Evolutionary conservation across 2,329 filamentous ascomycete species (phyloP).

Genomic region (Pseudogymnoascus sp.): DNA sequence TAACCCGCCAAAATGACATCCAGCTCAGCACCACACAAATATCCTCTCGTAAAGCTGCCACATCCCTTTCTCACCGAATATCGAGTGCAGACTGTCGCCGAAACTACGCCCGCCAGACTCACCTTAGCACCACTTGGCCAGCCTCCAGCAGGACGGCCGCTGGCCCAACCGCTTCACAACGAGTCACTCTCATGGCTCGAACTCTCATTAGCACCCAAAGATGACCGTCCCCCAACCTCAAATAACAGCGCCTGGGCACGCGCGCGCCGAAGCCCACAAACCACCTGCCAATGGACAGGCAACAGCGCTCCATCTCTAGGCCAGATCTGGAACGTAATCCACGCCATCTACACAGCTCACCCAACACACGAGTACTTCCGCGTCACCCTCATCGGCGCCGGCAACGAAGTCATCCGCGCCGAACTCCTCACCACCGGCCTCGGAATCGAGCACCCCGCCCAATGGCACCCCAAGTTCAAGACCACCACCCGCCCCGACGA

Average conservation of each 20-base stretch:
- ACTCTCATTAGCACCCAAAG: constrained; percentile 19
- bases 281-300: constrained; percentile 29
- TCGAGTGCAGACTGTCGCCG: constrained; percentile 14
- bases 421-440: constrained; percentile 28
- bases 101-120: constrained; percentile 13
- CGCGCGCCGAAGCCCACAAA: constrained; percentile 26
- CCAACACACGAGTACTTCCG: constrained; percentile 31
- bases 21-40: constrained; percentile 12
- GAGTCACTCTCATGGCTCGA: constrained; percentile 25
- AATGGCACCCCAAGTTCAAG: constrained; percentile 10
- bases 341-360: constrained; percentile 30
- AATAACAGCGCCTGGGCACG: constrained; percentile 35
- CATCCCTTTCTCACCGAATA: constrained; percentile 20
- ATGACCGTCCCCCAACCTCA: constrained; percentile 19
- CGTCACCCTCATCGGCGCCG: constrained; percentile 26
- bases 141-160: constrained; percentile 10
- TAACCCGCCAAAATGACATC: background rate
- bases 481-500: constrained; percentile 24
- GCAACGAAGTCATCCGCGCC: constrained; percentile 22
- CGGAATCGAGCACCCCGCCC: constrained; percentile 17
- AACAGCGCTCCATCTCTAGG: constrained; percentile 25
- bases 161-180: constrained; percentile 25
- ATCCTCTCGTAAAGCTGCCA: constrained; percentile 19
- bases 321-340: constrained; percentile 34
- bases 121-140: constrained; percentile 14